These are phyloP conservation scores for Candida dubliniensis DNA, from an alignment of 1,139 yeast species.

Conservation along the genomic window DNA sequence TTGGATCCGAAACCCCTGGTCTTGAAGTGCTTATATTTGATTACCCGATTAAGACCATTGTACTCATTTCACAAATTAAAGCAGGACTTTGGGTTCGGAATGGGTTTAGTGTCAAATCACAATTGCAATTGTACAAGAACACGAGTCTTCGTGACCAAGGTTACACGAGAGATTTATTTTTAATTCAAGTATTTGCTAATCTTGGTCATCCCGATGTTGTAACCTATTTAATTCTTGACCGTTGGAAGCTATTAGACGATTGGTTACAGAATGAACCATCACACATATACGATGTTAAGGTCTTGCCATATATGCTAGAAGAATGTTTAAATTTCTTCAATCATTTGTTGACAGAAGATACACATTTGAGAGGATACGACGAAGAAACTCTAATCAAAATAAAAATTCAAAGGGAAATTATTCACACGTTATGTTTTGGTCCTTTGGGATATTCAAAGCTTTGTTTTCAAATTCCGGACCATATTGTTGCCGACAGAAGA, in stretches of 20 bases:
- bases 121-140: constrained; percentile 74
- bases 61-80: constrained; percentile 54
- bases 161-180: constrained; percentile 69
- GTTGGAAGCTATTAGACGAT: constrained; percentile 69
- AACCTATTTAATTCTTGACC: constrained; percentile 57
- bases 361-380: constrained; percentile 52
- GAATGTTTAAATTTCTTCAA: constrained; percentile 76
- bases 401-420: constrained; percentile 65
- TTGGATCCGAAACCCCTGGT: constrained; percentile 3
- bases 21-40: constrained; percentile 51
- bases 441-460: constrained; percentile 73
- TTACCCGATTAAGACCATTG: constrained; percentile 73
- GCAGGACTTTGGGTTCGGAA: constrained; percentile 63
- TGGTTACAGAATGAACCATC: constrained; percentile 24
- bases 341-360: constrained; percentile 66
- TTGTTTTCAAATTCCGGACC: constrained; percentile 71
- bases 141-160: constrained; percentile 86
- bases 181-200: constrained; percentile 67
- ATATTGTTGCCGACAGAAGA: constrained; percentile 64
- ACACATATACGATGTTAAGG: constrained; percentile 40
- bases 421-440: constrained; percentile 77
- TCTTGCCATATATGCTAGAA: constrained; percentile 65
- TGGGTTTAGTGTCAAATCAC: constrained; percentile 69
- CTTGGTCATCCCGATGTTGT: constrained; percentile 58
- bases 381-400: constrained; percentile 52